phyloP scores from a whole-genome alignment of 2,329 filamentous ascomycete genomes.

The Aspergillus eucalypticola region DNA sequence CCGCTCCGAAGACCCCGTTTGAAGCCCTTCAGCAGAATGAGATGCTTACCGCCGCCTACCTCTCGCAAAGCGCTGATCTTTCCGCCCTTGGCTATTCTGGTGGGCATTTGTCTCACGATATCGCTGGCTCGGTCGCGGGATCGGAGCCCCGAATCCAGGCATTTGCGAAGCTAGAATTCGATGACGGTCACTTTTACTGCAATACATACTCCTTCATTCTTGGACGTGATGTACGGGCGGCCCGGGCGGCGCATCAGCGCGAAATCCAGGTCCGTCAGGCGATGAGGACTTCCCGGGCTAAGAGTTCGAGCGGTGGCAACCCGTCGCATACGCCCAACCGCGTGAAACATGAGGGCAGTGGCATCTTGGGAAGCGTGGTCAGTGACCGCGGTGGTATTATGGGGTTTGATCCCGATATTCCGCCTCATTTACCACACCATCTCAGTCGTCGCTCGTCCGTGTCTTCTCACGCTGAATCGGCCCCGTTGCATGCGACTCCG shows the following conservation, averaged over 20 bases:
- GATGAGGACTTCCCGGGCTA: constrained; percentile 43
- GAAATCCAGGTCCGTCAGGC: constrained; percentile 46
- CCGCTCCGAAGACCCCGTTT: constrained; percentile 35
- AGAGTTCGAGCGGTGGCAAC: constrained; percentile 49
- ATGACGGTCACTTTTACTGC: constrained; percentile 66
- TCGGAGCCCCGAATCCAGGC: constrained; percentile 55
- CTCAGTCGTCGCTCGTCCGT: constrained; percentile 52
- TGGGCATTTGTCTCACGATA: constrained; percentile 29
- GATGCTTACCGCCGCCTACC: constrained; percentile 41
- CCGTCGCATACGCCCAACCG: constrained; percentile 48
- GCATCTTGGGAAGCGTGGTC: constrained; percentile 52
- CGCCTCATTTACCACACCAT: constrained; percentile 42
- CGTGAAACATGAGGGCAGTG: constrained; percentile 46
- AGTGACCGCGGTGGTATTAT: constrained; percentile 60
- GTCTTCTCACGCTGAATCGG: constrained; percentile 47
- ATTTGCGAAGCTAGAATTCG: constrained; percentile 65
- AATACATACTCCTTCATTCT: constrained; percentile 63
- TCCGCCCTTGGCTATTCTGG: constrained; percentile 37
- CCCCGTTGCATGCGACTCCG: constrained; percentile 39
- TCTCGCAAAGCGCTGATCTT: constrained; percentile 38
- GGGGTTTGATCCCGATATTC: constrained; percentile 48
- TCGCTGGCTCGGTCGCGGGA: constrained; percentile 38
- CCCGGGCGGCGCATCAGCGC: constrained; percentile 48
- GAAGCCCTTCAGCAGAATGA: constrained; percentile 44
- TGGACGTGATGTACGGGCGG: constrained; percentile 60